Evolutionary conservation across 2,329 filamentous ascomycete genomes (phyloP).

Genomic region (Hypoxylon sp.): DNA sequence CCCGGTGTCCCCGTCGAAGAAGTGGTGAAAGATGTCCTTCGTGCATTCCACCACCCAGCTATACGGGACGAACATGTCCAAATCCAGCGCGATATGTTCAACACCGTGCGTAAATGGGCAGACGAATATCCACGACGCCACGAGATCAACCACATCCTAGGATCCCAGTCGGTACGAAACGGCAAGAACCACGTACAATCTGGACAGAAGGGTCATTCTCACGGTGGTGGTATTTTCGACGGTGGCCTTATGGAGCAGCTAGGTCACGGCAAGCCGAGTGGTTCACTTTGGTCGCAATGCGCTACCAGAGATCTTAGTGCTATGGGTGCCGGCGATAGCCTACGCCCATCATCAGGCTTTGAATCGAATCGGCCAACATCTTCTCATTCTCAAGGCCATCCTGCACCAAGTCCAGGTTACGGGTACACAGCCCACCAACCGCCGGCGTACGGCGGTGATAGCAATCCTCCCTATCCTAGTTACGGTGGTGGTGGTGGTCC

Average conservation of each 20-base stretch:
- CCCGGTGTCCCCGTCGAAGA: conserved; percentile 82
- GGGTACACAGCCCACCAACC: conserved; percentile 52
- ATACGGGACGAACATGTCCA: conserved; percentile 78
- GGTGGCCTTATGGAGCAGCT: conserved; percentile 51
- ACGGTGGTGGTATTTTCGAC: conserved; percentile 51
- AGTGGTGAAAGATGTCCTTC: conserved; percentile 81
- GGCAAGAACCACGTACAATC: conserved; percentile 79
- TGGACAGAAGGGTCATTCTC: conserved; percentile 53
- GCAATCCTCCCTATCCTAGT: conserved; percentile 22
- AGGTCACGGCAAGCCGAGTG: conserved; percentile 66
- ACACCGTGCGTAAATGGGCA: conserved; percentile 83
- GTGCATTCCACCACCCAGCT: conserved; percentile 90
- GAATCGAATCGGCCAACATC: conserved; percentile 50
- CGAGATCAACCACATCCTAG: conserved; percentile 77
- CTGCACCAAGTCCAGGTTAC: conserved; percentile 48
- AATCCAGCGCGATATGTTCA: conserved; percentile 88
- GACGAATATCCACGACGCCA: conserved; percentile 72
- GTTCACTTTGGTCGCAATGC: conserved; percentile 69
- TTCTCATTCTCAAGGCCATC: conserved; percentile 41
- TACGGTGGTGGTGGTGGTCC: conserved; percentile 29
- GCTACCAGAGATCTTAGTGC: conserved; percentile 65
- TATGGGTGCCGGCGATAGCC: conserved; percentile 59
- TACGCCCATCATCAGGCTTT: conserved; percentile 40
- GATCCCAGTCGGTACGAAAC: conserved; percentile 80
- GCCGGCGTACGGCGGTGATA: conserved; percentile 19